Base-by-base conservation (phyloP, 1,139 yeast species). In the Suhomyces ambrosiae region DNA sequence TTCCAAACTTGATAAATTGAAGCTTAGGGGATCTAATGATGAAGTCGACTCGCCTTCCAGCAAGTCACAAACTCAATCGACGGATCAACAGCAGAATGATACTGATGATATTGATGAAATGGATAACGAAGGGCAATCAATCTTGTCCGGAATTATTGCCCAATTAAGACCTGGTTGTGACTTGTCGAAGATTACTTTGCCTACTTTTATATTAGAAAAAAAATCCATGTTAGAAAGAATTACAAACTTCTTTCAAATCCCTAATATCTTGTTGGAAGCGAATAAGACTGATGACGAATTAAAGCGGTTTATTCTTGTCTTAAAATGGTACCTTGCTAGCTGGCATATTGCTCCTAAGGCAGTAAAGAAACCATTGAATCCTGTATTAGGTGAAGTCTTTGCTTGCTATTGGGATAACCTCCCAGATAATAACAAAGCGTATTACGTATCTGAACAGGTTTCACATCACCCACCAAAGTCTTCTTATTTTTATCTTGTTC, bases 321-420 rank as follows among this genome's bases (percentile, higher is more conserved):
- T 86, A 28, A 80, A 82, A 52, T 92, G 96, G 96, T 92, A 90
- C 58, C 71, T 92, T 58, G 80, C 96, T 2, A 89, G 95, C 33
- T 92, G 97, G 97, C 97, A 92, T 56, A 90, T 92, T 56, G 94
- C 97, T 1, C 98, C 98, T 16, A 92, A 90, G 58, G 98, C 97
- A 1, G 98, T 92, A 9, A 92, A 94, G 60, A 92, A 92, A 62
- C 98, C 98, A 0, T 71, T 92, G 52, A 92, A 92, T 54, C 98
- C 98, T 1, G 89, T 94, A 5, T 62, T 92, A 21, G 97, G 97
- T 19, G 98, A 92, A 58, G 75, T 83, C 49, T 92, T 88, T 58
- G 74, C 86, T 12, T 85, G 96, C 54, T 90, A 86, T 58, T 92
- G 98, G 98, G 94, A 88, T 50, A 65, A 87, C 36, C 80, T 92